phyloP scores from a whole-genome alignment of 1,284 basidiomycete genomes.

The Neolentinus lepideus region DNA sequence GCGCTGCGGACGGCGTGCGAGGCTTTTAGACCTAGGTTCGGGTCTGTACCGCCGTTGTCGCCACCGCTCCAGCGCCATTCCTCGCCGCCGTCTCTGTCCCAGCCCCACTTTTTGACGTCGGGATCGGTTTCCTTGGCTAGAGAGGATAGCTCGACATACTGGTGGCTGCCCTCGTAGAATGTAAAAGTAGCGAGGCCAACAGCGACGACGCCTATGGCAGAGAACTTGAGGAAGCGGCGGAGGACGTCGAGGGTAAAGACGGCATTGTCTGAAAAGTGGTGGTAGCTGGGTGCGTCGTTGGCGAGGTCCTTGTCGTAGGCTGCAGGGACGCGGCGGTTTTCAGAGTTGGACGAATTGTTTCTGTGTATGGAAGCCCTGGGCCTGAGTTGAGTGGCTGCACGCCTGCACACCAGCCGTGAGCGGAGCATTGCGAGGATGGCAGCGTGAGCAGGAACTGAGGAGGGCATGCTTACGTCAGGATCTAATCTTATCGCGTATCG shows the following conservation, averaged over 20 bases:
- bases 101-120: constrained; percentile 58
- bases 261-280: constrained; percentile 17
- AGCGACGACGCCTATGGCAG: constrained; percentile 29
- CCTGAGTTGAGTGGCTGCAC: constrained; percentile 8
- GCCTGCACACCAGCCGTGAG: constrained; percentile 4
- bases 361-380: constrained; percentile 6
- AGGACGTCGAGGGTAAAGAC: constrained; percentile 28
- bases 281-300: not conserved
- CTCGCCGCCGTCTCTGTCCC: constrained; percentile 47
- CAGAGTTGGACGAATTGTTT: not conserved
- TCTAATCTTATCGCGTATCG: not conserved
- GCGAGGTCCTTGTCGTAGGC: not conserved
- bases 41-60: constrained; percentile 63
- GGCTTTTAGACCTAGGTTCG: constrained; percentile 57
- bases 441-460: constrained; percentile 11
- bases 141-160: constrained; percentile 63
- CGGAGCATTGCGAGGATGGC: constrained; percentile 18
- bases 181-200: constrained; percentile 32
- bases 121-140: constrained; percentile 47
- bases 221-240: constrained; percentile 31
- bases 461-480: constrained; percentile 13
- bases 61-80: constrained; percentile 73
- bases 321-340: not conserved
- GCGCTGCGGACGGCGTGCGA: constrained; percentile 66
- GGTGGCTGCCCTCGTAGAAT: constrained; percentile 54